Conservation (phyloP, 768 basidiomycete genomes). For the Jaapia argillacea region DNA sequence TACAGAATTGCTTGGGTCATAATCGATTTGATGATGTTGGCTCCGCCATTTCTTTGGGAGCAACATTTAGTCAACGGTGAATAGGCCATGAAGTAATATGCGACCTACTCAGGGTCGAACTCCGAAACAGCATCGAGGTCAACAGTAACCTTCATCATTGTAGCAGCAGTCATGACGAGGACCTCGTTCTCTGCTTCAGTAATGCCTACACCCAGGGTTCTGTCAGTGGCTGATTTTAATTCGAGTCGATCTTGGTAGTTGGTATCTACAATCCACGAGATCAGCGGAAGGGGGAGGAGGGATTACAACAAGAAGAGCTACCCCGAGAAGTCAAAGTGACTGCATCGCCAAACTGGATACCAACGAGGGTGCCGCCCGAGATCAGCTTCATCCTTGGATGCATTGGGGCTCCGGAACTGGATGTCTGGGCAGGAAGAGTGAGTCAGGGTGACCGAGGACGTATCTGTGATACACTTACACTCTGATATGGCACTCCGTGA, state of each 20-base stretch:
- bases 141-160: conserved; percentile 57
- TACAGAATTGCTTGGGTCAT: conserved; percentile 82
- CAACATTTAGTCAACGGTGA: not conserved
- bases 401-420: conserved; percentile 56
- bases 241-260: conserved; percentile 65
- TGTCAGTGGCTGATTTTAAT: conserved; percentile 55
- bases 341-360: conserved; percentile 69
- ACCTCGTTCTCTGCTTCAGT: conserved; percentile 36
- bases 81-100: not conserved
- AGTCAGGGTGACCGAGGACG: not conserved
- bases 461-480: conserved; percentile 33
- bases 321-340: conserved; percentile 64
- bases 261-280: conserved; percentile 35
- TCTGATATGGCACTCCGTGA: conserved; percentile 64
- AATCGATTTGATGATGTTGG: conserved; percentile 63
- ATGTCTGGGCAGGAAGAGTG: conserved; percentile 38
- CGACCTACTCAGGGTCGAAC: conserved; percentile 55
- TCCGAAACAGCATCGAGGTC: conserved; percentile 49
- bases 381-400: conserved; percentile 61
- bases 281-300: not conserved
- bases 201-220: conserved; percentile 65
- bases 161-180: conserved; percentile 55
- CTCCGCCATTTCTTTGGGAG: conserved; percentile 47
- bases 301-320: conserved; percentile 15
- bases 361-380: conserved; percentile 45